Evolutionary conservation across 331 rosid genomes (phyloP).

Genomic region (Telfairia occidentalis): DNA sequence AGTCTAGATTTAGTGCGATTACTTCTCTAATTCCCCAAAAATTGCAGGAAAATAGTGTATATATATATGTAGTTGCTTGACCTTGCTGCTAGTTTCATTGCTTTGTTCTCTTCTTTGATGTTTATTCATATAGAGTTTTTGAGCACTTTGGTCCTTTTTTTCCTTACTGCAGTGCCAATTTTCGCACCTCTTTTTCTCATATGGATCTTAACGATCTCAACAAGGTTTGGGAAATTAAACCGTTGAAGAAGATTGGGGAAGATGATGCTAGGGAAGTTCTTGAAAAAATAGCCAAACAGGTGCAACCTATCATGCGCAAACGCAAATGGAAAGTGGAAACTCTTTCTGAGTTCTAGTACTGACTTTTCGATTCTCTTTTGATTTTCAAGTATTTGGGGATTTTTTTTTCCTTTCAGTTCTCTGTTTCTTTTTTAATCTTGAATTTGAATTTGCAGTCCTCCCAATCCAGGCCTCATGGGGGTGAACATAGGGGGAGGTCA

Average conservation of each 20-base stretch:
- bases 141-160: background rate
- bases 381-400: background rate
- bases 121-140: background rate
- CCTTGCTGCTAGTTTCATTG: background rate
- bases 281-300: slow-evolving; percentile 38
- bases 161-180: background rate
- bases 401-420: background rate
- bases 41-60: background rate
- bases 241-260: slow-evolving; percentile 44
- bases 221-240: slow-evolving; percentile 48
- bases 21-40: no score
- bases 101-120: background rate
- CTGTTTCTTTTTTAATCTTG: slow-evolving; percentile 10
- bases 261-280: slow-evolving; percentile 45
- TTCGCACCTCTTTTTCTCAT: slow-evolving; percentile 1
- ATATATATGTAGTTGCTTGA: background rate
- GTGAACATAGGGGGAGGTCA: slow-evolving; percentile 47
- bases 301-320: slow-evolving; percentile 48
- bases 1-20: background rate
- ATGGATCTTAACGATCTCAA: slow-evolving; percentile 55
- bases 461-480: slow-evolving; percentile 44
- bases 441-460: slow-evolving; percentile 35
- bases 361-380: background rate
- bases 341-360: slow-evolving; percentile 46
- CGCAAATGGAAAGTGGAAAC: slow-evolving; percentile 44